Evolutionary conservation across 2,329 filamentous ascomycete genomes (phyloP).

Genomic region (Juglanconis sp.): DNA sequence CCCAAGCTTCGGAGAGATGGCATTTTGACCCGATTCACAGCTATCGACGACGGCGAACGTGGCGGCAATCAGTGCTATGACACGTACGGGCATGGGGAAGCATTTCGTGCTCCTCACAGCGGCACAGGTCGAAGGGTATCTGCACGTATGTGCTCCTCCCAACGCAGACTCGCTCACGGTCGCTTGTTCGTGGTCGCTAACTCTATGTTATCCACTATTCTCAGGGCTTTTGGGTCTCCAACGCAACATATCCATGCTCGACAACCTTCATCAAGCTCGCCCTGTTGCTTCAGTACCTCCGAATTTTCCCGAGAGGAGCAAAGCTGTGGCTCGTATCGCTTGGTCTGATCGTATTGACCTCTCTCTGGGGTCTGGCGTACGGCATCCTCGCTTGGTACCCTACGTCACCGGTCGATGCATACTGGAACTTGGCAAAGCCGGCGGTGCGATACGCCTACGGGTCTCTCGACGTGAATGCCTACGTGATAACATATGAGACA

Average conservation of each 20-base stretch:
- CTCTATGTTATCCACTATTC: not conserved
- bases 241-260: conserved; percentile 20
- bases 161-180: not conserved
- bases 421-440: conserved; percentile 25
- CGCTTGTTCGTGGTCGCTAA: not conserved
- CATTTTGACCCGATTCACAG: not conserved
- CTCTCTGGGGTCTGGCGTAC: conserved; percentile 29
- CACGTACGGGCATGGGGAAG: conserved; percentile 6
- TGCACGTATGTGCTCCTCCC: conserved; percentile 9
- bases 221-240: conserved; percentile 19
- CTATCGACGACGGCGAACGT: not conserved
- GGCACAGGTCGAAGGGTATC: conserved; percentile 1
- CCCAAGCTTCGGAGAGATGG: not conserved
- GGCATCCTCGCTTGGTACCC: conserved; percentile 31
- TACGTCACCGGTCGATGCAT: conserved; percentile 28
- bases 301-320: conserved; percentile 19
- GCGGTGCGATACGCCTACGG: conserved; percentile 28
- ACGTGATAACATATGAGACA: conserved; percentile 27
- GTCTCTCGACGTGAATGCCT: conserved; percentile 22
- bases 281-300: conserved; percentile 21
- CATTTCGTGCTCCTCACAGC: conserved; percentile 3
- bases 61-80: not conserved
- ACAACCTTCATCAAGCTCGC: conserved; percentile 22
- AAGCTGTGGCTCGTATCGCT: conserved; percentile 20
- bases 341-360: conserved; percentile 24